A percentile compares a stretch with the other conserved stretches of the same genome.
Evolutionary conservation across 2,329 filamentous ascomycete genomes (phyloP).

Genomic region (Colletotrichum abscissum): DNA sequence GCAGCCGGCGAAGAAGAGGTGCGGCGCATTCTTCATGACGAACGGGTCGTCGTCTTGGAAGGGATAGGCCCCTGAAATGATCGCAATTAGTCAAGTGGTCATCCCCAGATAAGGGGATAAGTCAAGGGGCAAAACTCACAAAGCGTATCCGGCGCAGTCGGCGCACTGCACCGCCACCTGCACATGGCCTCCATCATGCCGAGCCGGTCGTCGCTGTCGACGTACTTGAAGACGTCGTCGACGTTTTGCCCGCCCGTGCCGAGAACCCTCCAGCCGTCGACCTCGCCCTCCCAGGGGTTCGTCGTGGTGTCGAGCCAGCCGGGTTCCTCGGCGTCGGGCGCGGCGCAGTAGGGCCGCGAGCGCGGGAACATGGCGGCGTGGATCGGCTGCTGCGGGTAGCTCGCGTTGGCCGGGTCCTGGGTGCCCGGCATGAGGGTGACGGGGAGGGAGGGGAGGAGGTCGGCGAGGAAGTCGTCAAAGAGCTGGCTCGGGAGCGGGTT

Average conservation of each 20-base stretch:
- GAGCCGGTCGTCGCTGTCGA: constrained; percentile 80
- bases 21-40: constrained; percentile 85
- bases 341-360: constrained; percentile 78
- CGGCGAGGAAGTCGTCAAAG: constrained; percentile 84
- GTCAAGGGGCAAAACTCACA: constrained; percentile 67
- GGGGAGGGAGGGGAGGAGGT: constrained; percentile 86
- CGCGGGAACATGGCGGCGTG: constrained; percentile 91
- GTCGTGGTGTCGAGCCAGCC: constrained; percentile 91
- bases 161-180: constrained; percentile 89
- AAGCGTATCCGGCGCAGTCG: constrained; percentile 94
- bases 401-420: constrained; percentile 87
- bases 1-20: constrained; percentile 90
- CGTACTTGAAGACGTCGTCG: constrained; percentile 92
- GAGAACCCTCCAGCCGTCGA: constrained; percentile 90
- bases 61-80: constrained; percentile 84
- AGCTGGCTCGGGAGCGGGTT: constrained; percentile 86
- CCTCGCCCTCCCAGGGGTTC: constrained; percentile 91
- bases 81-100: not conserved
- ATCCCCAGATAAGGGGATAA: constrained; percentile 7
- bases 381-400: constrained; percentile 91
- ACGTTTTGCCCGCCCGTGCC: constrained; percentile 93
- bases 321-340: constrained; percentile 53
- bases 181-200: constrained; percentile 96
- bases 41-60: constrained; percentile 96
- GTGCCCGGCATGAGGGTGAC: constrained; percentile 89